Percentiles rank a stretch among this genome's conserved stretches.
These are phyloP conservation scores for Neurospora terricola DNA, from an alignment of 495 filamentous ascomycete genomes.

Conservation along the genomic window DNA sequence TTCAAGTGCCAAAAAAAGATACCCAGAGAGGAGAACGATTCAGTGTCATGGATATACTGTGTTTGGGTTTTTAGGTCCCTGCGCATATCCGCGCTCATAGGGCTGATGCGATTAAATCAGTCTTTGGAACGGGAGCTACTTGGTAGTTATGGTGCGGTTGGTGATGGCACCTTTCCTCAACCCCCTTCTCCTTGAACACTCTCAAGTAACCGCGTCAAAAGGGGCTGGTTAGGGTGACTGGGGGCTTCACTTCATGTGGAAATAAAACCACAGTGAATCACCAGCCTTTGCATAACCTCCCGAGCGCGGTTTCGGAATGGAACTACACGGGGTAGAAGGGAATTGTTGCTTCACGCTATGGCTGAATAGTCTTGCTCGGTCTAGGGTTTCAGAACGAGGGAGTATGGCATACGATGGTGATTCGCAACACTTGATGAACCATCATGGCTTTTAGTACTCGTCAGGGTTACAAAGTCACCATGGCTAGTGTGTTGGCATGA, in stretches of 20 bases:
- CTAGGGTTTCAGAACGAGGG: not conserved
- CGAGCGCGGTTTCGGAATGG: not conserved
- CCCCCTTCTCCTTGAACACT: not conserved
- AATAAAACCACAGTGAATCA: not conserved
- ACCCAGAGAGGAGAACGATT: not conserved
- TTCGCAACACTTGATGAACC: not conserved
- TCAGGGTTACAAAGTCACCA: not conserved
- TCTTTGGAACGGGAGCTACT: not conserved
- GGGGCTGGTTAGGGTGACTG: not conserved
- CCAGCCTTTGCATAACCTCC: not conserved
- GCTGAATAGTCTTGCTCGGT: not conserved
- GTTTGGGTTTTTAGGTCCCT: not conserved
- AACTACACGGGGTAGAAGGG: not conserved
- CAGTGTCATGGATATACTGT: not conserved
- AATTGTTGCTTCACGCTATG: not conserved
- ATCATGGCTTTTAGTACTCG: not conserved
- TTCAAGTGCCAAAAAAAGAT: not conserved
- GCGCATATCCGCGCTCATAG: not conserved
- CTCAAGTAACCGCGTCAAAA: not conserved
- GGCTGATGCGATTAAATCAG: not conserved
- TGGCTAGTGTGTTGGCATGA: not conserved
- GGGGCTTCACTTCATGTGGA: not conserved
- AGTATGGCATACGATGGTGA: not conserved
- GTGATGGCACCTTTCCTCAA: not conserved
- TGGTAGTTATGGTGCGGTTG: not conserved